phyloP scores from a whole-genome alignment of 257 asterid genomes.

The Nicotiana obtusifolia region DNA sequence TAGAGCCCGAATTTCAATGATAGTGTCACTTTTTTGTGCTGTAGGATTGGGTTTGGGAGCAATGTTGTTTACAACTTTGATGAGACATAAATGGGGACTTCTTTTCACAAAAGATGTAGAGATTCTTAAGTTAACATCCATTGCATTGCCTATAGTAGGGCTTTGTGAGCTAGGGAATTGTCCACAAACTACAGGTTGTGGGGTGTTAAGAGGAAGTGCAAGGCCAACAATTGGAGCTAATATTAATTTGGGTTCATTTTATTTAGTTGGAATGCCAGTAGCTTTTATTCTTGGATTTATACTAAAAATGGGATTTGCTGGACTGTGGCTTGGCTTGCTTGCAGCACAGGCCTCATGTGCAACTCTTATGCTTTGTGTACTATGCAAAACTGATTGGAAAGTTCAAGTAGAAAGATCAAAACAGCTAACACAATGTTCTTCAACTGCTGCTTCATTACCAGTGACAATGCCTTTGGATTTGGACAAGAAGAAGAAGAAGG shows the following conservation, averaged over 20 bases:
- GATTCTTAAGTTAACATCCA: constrained; percentile 58
- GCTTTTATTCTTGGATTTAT: constrained; percentile 68
- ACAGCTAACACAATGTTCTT: constrained; percentile 34
- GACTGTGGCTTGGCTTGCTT: constrained; percentile 82
- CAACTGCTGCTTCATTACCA: constrained; percentile 21
- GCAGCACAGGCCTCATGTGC: constrained; percentile 96
- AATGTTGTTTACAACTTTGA: constrained; percentile 52
- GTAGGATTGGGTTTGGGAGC: constrained; percentile 56
- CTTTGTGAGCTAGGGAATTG: constrained; percentile 91
- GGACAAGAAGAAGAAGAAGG: not conserved
- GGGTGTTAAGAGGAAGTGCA: constrained; percentile 84
- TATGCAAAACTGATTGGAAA: constrained; percentile 64
- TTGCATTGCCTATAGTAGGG: constrained; percentile 83
- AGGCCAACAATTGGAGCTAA: constrained; percentile 78
- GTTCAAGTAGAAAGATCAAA: constrained; percentile 64
- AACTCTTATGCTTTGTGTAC: constrained; percentile 49
- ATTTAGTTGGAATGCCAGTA: constrained; percentile 92
- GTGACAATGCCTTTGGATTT: constrained; percentile 7
- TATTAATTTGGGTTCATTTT: constrained; percentile 80
- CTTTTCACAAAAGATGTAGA: constrained; percentile 62
- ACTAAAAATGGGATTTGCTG: constrained; percentile 66
- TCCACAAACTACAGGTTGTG: constrained; percentile 96
- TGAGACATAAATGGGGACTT: constrained; percentile 70
- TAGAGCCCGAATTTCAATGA: constrained; percentile 53
- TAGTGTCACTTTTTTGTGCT: constrained; percentile 47